Evolutionary conservation across 2,329 filamentous ascomycete genomes (phyloP).

Genomic region (Botrytis hyacinthi): DNA sequence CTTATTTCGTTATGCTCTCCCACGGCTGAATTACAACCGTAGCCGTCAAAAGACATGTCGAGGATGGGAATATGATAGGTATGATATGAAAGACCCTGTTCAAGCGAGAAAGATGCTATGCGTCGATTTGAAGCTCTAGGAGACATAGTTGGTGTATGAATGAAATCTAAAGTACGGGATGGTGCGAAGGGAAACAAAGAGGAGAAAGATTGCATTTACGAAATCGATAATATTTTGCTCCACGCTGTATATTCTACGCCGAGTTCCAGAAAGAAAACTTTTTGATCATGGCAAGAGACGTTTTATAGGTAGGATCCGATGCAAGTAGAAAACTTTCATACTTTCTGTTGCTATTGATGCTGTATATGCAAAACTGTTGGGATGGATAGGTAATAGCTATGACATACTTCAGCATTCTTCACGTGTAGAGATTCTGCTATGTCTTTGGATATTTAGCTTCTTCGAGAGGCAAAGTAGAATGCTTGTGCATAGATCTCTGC

Average conservation of each 20-base stretch:
- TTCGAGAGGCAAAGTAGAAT: not conserved
- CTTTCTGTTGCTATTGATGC: not conserved
- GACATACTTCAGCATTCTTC: not conserved
- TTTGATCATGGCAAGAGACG: constrained; percentile 10
- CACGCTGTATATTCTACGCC: not conserved
- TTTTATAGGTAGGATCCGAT: not conserved
- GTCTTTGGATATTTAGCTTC: not conserved
- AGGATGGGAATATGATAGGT: not conserved
- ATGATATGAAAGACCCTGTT: not conserved
- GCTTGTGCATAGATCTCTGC: not conserved
- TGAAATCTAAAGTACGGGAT: constrained; percentile 17
- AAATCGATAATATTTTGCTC: constrained; percentile 12
- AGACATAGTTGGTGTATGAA: not conserved
- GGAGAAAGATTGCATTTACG: constrained; percentile 20
- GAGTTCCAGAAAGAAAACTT: not conserved
- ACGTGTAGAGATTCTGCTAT: no score
- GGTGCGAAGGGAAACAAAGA: constrained; percentile 26
- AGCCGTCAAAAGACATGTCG: not conserved
- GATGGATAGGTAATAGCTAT: not conserved
- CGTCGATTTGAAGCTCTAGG: not conserved
- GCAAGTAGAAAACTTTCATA: constrained; percentile 11
- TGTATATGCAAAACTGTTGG: not conserved
- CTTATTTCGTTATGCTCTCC: no score
- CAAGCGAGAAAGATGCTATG: not conserved
- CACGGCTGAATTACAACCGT: not conserved